Evolutionary conservation across 768 basidiomycete genomes (phyloP).

Genomic region (Kwoniella sp.): DNA sequence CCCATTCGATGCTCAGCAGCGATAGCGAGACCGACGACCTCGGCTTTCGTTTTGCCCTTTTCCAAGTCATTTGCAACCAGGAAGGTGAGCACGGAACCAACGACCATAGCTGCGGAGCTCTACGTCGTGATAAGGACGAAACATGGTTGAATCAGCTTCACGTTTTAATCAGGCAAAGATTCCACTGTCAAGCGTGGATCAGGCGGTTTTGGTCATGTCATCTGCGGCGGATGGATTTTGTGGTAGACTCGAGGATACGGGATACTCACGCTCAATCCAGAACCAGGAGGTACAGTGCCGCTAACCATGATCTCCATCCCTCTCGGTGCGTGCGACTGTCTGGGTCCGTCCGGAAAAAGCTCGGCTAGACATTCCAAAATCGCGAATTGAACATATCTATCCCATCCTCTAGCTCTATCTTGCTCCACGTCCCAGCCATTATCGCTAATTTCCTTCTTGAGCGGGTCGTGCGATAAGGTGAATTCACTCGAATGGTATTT

Average conservation of each 20-base stretch:
- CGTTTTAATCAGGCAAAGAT: too few relatives aligned
- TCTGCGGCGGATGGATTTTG: too few relatives aligned
- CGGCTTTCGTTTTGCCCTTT: conserved; percentile 64
- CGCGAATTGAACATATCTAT: conserved; percentile 80
- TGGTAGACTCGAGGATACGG: too few relatives aligned
- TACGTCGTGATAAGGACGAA: not conserved
- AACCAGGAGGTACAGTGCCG: conserved; percentile 81
- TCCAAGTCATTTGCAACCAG: conserved; percentile 73
- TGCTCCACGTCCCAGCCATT: conserved; percentile 3
- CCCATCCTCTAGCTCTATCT: conserved; percentile 64
- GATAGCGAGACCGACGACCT: conserved; percentile 76
- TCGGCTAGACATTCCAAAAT: conserved; percentile 24
- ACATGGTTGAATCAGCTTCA: too few relatives aligned
- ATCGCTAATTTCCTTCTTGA: not conserved
- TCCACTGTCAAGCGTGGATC: too few relatives aligned
- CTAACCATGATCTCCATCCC: conserved; percentile 71
- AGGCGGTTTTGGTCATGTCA: too few relatives aligned
- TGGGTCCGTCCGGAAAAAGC: not conserved
- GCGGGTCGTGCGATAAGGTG: not conserved
- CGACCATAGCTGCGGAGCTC: conserved; percentile 74
- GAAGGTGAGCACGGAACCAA: conserved; percentile 79
- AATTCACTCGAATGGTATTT: not conserved
- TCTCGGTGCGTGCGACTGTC: conserved; percentile 27
- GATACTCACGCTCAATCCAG: conserved; percentile 75
- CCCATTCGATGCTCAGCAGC: conserved; percentile 83